These are phyloP conservation scores for Furcasterigmium furcatum DNA, from an alignment of 2,329 filamentous ascomycete species.

Conservation along the genomic window DNA sequence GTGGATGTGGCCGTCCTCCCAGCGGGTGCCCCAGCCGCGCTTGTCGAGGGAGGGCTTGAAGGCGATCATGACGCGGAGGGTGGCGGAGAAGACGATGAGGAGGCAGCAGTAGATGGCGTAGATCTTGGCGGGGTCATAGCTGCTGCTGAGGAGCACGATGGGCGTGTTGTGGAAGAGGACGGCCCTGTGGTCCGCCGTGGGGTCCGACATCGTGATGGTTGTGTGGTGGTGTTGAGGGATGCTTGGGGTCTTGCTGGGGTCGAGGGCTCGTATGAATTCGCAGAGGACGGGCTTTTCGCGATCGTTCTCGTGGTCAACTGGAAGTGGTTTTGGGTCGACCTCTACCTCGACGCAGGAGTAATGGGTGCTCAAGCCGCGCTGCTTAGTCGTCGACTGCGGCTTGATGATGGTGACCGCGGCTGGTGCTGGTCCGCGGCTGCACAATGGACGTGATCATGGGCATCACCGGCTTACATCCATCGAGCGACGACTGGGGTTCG, in stretches of 20 bases:
- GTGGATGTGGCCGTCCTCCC: not conserved
- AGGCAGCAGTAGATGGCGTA: slow-evolving; percentile 7
- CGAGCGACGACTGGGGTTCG: too few relatives aligned
- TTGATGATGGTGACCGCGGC: too few relatives aligned
- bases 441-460: too few relatives aligned
- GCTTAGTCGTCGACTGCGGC: too few relatives aligned
- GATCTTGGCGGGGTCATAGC: not conserved
- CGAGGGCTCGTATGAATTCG: too few relatives aligned
- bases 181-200: not conserved
- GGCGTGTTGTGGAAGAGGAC: slow-evolving; percentile 8
- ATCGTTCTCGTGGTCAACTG: too few relatives aligned
- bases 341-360: too few relatives aligned
- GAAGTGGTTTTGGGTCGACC: too few relatives aligned
- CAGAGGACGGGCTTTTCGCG: too few relatives aligned
- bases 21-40: not conserved
- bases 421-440: too few relatives aligned
- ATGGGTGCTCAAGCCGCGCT: too few relatives aligned
- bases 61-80: slow-evolving; percentile 6
- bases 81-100: not conserved
- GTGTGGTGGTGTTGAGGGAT: not conserved
- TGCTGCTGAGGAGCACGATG: slow-evolving; percentile 1
- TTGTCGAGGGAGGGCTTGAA: slow-evolving; percentile 4
- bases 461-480: too few relatives aligned
- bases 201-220: not conserved
- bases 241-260: not conserved